Evolutionary conservation across 257 asterid species (phyloP), one percentile per base, ranked within the genome.

Genomic region (Ilex asprella): DNA sequence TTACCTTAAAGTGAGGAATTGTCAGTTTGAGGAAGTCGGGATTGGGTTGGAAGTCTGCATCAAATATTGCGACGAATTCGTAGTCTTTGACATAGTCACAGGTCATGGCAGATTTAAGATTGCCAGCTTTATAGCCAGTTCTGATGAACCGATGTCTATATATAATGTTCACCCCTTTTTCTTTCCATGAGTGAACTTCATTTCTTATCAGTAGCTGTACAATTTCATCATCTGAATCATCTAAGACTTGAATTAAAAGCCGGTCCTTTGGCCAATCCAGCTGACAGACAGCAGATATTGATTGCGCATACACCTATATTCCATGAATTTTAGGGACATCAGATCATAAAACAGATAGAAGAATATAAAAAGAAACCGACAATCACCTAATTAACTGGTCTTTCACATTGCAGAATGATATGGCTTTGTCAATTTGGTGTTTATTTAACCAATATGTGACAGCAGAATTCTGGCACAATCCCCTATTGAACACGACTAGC

Each of bases 81-180:
- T 81, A 91, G 80, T 87, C 81, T 35, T 87, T 84, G 31, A 91
- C 91, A 57, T 91, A 91, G 58, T 87, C 96, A 68, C 97, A 85
- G 3, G 86, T 71, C 97, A 91, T 91, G 62, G 97, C 97, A 7
- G 97, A 91, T 72, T 91, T 87, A 63, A 91, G 94, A 69, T 91
- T 91, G 31, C 96, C 97, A n/a, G 97, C 96, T 79, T 91, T 91
- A 66, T 91, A 91, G 2, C 97, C 97, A 0, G 95, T 91, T 65
- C 97, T 61, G 65, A 82, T 82, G 59, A 85, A 82, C 52, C 97
- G 74, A 63, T 91, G 97, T 32, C 97, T 79, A 63, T 91, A 91
- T 44, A 91, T 75, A 46, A 91, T 91, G 66, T 91, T 87, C 32
- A 79, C 95, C 12, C 97, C 96, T 70, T 84, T 85, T 67, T 82